Conservation (phyloP, 371 early-diverging fungal genomes). For the Apophysomyces ossiformis region DNA sequence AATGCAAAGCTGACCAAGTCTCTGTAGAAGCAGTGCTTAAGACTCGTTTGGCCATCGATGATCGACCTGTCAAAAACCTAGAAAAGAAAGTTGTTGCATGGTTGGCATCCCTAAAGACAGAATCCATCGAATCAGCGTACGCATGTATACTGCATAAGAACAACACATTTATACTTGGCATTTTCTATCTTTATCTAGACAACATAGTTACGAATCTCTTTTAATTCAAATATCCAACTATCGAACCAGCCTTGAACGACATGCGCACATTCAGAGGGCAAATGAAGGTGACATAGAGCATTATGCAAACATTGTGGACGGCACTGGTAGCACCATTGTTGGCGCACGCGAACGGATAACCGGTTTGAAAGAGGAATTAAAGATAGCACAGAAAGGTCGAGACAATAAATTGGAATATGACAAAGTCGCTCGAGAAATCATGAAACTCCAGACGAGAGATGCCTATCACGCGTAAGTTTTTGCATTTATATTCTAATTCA, state of each 20-base stretch:
- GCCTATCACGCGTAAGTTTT: slow-evolving; percentile 50
- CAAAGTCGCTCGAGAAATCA: slow-evolving; percentile 56
- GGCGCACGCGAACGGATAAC: slow-evolving; percentile 40
- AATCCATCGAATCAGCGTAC: slow-evolving; percentile 42
- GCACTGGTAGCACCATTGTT: slow-evolving; percentile 37
- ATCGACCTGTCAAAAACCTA: slow-evolving; percentile 38
- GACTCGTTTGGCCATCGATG: slow-evolving; percentile 49
- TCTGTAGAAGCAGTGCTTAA: slow-evolving; percentile 24
- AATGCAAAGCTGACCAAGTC: too few relatives aligned
- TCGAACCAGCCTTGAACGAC: slow-evolving; percentile 42
- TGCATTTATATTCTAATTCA: neutral
- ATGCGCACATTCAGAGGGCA: slow-evolving; percentile 48
- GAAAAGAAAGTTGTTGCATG: slow-evolving; percentile 39
- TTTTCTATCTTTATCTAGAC: slow-evolving; percentile 25
- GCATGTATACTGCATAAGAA: neutral
- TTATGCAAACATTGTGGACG: slow-evolving; percentile 41
- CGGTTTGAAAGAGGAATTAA: slow-evolving; percentile 47
- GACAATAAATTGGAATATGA: slow-evolving; percentile 64
- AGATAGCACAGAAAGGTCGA: slow-evolving; percentile 48
- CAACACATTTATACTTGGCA: neutral
- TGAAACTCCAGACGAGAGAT: slow-evolving; percentile 49
- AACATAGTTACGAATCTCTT: slow-evolving; percentile 35
- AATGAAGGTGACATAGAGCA: slow-evolving; percentile 50
- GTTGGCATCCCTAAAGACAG: slow-evolving; percentile 29
- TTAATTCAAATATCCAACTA: slow-evolving; percentile 41